Conservation (phyloP, 2,329 filamentous ascomycete species). For the Penicillium nordicum region DNA sequence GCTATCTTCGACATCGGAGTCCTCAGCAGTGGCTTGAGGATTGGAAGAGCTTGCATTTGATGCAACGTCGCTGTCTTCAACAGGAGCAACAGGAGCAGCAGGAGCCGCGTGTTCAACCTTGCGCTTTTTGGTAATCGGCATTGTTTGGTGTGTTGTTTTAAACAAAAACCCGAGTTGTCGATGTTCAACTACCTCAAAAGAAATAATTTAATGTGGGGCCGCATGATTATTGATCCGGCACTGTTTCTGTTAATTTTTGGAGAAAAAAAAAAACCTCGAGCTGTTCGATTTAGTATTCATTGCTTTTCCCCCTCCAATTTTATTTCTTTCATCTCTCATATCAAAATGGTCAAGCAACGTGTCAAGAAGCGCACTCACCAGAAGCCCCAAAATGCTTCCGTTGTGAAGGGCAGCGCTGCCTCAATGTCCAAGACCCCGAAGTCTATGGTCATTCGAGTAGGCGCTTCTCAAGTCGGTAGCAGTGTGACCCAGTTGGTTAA, state of each 20-base stretch:
- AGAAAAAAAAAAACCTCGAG: slow-evolving; percentile 32
- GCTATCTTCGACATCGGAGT: slow-evolving; percentile 8
- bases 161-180: slow-evolving; percentile 7
- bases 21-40: slow-evolving; percentile 15
- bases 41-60: slow-evolving; percentile 21
- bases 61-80: slow-evolving; percentile 13
- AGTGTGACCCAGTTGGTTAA: slow-evolving; percentile 87
- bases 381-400: slow-evolving; percentile 58
- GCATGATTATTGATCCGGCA: slow-evolving; percentile 39
- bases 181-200: slow-evolving; percentile 15
- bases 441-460: slow-evolving; percentile 97
- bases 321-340: slow-evolving; percentile 5
- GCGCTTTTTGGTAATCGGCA: slow-evolving; percentile 42
- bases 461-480: slow-evolving; percentile 86
- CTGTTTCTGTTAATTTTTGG: slow-evolving; percentile 34
- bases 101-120: slow-evolving; percentile 30
- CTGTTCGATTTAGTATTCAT: slow-evolving; percentile 12
- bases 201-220: slow-evolving; percentile 34
- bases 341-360: slow-evolving; percentile 70
- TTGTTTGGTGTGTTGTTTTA: slow-evolving; percentile 25
- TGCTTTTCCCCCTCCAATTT: slow-evolving; percentile 7
- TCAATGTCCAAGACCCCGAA: slow-evolving; percentile 70
- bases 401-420: slow-evolving; percentile 56
- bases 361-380: slow-evolving; percentile 87
- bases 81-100: slow-evolving; percentile 13